Conservation (phyloP, 2,329 filamentous ascomycete species). For the Lanzia echinophila region DNA sequence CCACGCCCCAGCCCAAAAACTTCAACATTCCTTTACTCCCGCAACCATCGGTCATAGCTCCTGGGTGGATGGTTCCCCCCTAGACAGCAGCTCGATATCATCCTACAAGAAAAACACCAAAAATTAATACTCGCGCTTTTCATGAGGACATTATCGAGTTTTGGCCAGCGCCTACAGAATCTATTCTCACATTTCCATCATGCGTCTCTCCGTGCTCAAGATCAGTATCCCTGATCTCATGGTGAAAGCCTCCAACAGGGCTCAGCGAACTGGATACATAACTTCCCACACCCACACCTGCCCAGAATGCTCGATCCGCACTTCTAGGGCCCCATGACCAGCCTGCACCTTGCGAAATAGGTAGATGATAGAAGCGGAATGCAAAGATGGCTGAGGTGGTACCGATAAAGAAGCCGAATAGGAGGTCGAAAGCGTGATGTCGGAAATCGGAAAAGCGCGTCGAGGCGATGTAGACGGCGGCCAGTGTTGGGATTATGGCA, state of each 20-base stretch:
- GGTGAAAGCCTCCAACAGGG: constrained; percentile 4
- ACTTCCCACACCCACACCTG: constrained; percentile 51
- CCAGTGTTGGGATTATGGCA: constrained; percentile 62
- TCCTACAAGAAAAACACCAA: constrained; percentile 7
- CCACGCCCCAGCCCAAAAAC: background rate
- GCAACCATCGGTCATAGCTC: background rate
- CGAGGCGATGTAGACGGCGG: constrained; percentile 73
- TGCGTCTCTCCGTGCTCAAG: constrained; percentile 7
- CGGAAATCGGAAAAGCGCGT: constrained; percentile 84
- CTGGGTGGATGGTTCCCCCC: background rate
- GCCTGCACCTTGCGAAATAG: constrained; percentile 69
- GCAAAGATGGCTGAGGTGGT: constrained; percentile 62
- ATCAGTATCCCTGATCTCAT: constrained; percentile 7
- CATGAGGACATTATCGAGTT: background rate
- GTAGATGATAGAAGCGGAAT: constrained; percentile 82
- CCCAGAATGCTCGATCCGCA: constrained; percentile 68
- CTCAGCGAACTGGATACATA: constrained; percentile 27
- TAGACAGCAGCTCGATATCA: constrained; percentile 14
- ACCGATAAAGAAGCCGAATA: constrained; percentile 79
- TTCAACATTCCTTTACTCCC: background rate
- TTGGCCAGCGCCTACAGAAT: background rate
- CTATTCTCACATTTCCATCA: background rate
- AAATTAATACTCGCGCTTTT: constrained; percentile 2
- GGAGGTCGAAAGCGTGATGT: constrained; percentile 87
- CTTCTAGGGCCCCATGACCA: constrained; percentile 85